phyloP scores from a whole-genome alignment of 345 rosid species.

The Populus alba region DNA sequence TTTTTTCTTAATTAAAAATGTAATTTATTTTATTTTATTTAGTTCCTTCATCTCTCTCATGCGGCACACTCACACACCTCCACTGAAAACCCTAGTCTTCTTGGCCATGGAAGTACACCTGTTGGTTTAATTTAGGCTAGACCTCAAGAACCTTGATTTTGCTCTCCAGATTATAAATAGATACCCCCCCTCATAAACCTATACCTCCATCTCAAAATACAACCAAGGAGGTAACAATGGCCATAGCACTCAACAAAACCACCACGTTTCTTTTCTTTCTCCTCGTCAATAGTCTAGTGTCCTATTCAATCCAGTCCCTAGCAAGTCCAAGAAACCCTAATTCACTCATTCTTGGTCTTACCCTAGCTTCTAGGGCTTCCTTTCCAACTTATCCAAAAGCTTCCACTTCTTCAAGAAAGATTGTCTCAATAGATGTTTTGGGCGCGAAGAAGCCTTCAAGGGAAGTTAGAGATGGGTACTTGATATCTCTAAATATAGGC shows the following conservation, averaged over 20 bases:
- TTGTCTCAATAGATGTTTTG: slow-evolving; percentile 24
- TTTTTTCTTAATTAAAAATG: neutral
- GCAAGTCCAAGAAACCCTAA: slow-evolving; percentile 37
- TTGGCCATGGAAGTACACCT: slow-evolving; percentile 1
- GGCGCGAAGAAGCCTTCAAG: slow-evolving; percentile 52
- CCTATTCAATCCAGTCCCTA: slow-evolving; percentile 26
- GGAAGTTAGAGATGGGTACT: slow-evolving; percentile 73
- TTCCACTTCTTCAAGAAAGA: slow-evolving; percentile 21
- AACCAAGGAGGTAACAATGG: neutral
- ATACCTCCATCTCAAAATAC: neutral
- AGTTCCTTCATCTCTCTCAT: neutral
- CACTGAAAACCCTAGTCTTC: neutral
- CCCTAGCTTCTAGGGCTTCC: slow-evolving; percentile 35
- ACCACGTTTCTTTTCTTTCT: slow-evolving; percentile 26
- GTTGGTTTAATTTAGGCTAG: neutral
- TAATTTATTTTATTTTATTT: neutral
- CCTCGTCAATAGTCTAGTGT: slow-evolving; percentile 6
- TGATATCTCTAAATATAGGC: slow-evolving; percentile 64
- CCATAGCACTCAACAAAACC: neutral
- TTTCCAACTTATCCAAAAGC: slow-evolving; percentile 35
- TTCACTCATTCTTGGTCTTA: slow-evolving; percentile 51
- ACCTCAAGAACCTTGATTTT: neutral
- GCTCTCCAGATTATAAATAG: neutral
- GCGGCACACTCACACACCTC: neutral
- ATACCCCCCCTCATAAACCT: neutral